Evolutionary conservation across 345 rosid species (phyloP).

Genomic region (Raphanus raphanistrum): DNA sequence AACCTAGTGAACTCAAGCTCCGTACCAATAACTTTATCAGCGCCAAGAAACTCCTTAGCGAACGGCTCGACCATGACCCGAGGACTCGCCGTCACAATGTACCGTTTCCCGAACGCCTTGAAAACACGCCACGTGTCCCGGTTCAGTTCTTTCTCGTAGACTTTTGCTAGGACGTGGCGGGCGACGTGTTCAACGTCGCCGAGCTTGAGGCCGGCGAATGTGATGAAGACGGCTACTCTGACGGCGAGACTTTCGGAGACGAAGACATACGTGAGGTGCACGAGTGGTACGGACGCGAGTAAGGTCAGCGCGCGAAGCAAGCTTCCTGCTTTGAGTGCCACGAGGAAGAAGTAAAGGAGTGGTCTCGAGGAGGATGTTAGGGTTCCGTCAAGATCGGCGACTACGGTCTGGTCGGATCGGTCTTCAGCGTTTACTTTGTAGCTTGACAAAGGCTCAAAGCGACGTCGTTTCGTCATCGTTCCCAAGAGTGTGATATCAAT

Average conservation of each 20-base stretch:
- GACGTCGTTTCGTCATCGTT: background rate
- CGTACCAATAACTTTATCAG: background rate
- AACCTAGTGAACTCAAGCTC: background rate
- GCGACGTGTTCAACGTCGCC: background rate
- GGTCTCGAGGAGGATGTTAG: background rate
- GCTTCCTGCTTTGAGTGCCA: background rate
- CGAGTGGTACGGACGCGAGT: background rate
- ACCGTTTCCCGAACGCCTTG: background rate
- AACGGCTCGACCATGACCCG: background rate
- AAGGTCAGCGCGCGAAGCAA: background rate
- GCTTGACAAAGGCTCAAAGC: background rate
- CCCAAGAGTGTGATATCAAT: background rate
- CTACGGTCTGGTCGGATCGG: background rate
- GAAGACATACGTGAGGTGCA: background rate
- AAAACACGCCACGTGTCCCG: background rate
- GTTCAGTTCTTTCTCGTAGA: background rate
- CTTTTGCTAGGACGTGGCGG: background rate
- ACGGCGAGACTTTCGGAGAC: background rate
- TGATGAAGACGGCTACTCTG: background rate
- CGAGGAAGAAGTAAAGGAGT: background rate
- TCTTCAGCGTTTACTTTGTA: background rate
- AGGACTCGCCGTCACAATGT: conserved; percentile 1
- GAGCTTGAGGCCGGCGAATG: background rate
- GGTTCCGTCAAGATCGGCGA: background rate
- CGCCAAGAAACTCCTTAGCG: background rate